Base-by-base conservation (phyloP, 2,329 filamentous ascomycete species). In the Diaporthe citriasiana region DNA sequence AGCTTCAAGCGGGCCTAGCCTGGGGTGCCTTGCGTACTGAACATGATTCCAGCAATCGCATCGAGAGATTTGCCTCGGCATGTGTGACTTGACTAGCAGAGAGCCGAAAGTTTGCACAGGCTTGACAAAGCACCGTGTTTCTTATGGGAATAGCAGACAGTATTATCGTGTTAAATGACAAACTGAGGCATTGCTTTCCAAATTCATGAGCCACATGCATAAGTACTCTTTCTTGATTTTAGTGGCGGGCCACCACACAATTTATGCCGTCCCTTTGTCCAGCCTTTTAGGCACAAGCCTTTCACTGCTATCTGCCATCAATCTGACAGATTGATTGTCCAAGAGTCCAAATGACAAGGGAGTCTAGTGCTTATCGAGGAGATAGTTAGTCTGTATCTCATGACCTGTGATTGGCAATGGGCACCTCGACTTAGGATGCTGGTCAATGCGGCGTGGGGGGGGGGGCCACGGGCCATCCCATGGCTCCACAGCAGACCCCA, bases 1-100 rank as follows among this genome's bases (percentile, higher is more conserved):
- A 35, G 19, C 30, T 1, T 50, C 3, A 7, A 66, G 63, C 63
- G 63, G 63, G 22, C 45, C 63, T 30, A 40, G 63, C 63, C 30
- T 51, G 63, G 60, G 47, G 12, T 66, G 30, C 45, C 63, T 40
- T 66, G 63, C 47, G 22, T 51, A 27, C 63, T 8, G 9, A 27
- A 27, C 13, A 50, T 66, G 47, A 51, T 51, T 66, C 45, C 30
- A 40, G 63, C 30, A 66, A 51, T 66, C 45, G 63, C 33, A 38
- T 22, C 27, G 15, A 25, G 19, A 19, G 45, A 7, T 38, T 25
- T 66, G 45, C 45, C 63, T 66, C 63, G 63, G 63, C 63, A 51
- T 45, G 22, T 50, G 63, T 66, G 63, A 50, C 8, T 35, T 25
- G 45, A 27, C 45, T n/a, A 6, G 22, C 45, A 25, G 22, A 10